These are phyloP conservation scores for Polyplosphaeria fusca DNA, from an alignment of 495 filamentous ascomycete species.

Conservation along the genomic window DNA sequence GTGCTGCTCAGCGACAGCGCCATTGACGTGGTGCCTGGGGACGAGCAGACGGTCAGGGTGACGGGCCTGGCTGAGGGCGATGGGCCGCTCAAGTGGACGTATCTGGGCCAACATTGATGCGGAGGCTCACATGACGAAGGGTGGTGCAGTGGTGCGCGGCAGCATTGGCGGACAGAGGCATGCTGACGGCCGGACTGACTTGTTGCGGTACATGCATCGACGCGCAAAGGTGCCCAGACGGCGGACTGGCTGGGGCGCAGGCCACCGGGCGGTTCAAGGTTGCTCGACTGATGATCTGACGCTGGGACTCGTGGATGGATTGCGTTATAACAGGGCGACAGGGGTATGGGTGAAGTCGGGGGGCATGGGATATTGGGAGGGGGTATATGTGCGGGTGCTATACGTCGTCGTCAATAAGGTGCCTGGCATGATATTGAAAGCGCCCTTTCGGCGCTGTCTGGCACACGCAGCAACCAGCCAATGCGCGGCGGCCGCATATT, in stretches of 20 bases:
- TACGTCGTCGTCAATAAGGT: constrained; percentile 19
- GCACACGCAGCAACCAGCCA: constrained; percentile 1
- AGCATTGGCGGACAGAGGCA: neutral
- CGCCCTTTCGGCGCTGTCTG: neutral
- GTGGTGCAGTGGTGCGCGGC: constrained; percentile 4
- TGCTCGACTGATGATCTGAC: constrained; percentile 20
- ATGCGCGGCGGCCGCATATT: constrained; percentile 18
- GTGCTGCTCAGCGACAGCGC: constrained; percentile 41
- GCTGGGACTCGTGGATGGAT: constrained; percentile 20
- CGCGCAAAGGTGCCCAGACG: too few relatives aligned
- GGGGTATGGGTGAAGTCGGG: constrained; percentile 25
- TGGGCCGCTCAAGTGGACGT: constrained; percentile 38
- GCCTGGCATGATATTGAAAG: constrained; percentile 26
- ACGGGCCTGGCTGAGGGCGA: constrained; percentile 33
- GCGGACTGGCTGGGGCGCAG: neutral
- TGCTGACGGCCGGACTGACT: constrained; percentile 4
- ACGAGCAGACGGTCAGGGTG: constrained; percentile 41
- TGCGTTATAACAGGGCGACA: constrained; percentile 29
- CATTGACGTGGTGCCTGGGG: constrained; percentile 43
- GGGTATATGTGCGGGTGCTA: constrained; percentile 26
- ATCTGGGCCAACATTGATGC: constrained; percentile 36
- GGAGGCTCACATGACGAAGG: constrained; percentile 18
- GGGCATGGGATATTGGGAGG: constrained; percentile 8
- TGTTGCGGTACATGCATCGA: neutral
- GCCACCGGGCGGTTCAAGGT: neutral